Conservation (phyloP, 805 yeast species). For the Kodamaea laetipori region DNA sequence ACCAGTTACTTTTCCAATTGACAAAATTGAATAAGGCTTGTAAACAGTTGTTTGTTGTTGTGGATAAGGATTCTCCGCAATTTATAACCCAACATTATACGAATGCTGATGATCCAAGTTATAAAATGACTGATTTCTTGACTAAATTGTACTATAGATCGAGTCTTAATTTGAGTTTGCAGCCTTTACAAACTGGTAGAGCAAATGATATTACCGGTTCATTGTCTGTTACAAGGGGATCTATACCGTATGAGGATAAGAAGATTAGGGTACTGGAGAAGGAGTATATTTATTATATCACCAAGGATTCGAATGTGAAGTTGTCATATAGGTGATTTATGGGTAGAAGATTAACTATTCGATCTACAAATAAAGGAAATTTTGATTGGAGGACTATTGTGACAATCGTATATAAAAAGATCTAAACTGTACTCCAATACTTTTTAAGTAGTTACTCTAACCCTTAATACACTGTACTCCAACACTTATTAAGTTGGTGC, state of each 20-base stretch:
- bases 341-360: no score
- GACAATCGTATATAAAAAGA: no score
- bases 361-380: no score
- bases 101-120: conserved; percentile 24
- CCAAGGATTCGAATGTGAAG: conserved; percentile 54
- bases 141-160: conserved; percentile 53
- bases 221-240: conserved; percentile 60
- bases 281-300: conserved; percentile 61
- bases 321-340: conserved; percentile 41
- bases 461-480: no score
- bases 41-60: conserved; percentile 37
- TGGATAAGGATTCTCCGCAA: conserved; percentile 39
- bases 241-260: conserved; percentile 31
- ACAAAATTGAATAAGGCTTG: conserved; percentile 34
- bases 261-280: conserved; percentile 48
- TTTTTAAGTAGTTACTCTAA: no score
- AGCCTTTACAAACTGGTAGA: conserved; percentile 75
- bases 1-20: conserved; percentile 37
- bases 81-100: conserved; percentile 19
- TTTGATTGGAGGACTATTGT: no score
- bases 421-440: no score
- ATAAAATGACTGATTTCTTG: conserved; percentile 49
- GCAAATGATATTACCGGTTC: conserved; percentile 83
- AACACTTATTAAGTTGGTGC: no score
- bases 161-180: conserved; percentile 53